These are phyloP conservation scores for Parascedosporium putredinis DNA, from an alignment of 2,329 filamentous ascomycete species.

Conservation along the genomic window DNA sequence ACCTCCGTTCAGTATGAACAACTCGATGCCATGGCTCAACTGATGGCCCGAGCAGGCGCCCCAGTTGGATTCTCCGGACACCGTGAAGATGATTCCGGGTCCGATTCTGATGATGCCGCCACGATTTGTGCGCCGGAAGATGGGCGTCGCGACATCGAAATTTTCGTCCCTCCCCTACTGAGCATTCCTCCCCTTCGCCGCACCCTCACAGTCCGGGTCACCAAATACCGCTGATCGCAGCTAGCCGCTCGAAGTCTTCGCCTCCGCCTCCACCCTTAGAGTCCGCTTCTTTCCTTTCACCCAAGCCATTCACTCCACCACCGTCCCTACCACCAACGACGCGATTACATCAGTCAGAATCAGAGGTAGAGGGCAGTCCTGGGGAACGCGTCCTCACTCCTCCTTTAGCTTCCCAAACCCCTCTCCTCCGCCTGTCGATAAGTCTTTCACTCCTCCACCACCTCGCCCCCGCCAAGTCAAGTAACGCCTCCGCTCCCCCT, in stretches of 20 bases:
- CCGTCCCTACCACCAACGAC: too few relatives aligned
- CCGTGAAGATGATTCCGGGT: neutral
- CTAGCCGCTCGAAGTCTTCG: too few relatives aligned
- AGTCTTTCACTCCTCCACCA: neutral
- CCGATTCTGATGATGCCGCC: neutral
- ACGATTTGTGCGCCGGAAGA: slow-evolving; percentile 5
- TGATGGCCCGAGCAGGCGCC: neutral
- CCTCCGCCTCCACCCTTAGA: too few relatives aligned
- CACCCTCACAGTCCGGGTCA: too few relatives aligned
- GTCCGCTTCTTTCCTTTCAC: too few relatives aligned
- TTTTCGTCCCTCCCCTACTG: neutral
- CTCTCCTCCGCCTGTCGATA: neutral
- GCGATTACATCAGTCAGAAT: too few relatives aligned
- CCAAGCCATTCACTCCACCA: too few relatives aligned
- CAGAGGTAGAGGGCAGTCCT: neutral
- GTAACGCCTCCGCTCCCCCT: neutral
- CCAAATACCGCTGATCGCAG: too few relatives aligned
- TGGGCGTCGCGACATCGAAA: neutral
- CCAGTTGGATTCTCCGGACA: neutral
- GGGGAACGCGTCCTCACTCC: neutral
- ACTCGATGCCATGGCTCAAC: neutral
- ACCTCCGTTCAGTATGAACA: neutral
- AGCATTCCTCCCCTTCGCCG: neutral
- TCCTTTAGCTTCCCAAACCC: neutral
- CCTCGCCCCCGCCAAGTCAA: neutral